These are phyloP conservation scores for Ceratocystis variospora DNA, from an alignment of 2,329 filamentous ascomycete genomes.

Conservation along the genomic window DNA sequence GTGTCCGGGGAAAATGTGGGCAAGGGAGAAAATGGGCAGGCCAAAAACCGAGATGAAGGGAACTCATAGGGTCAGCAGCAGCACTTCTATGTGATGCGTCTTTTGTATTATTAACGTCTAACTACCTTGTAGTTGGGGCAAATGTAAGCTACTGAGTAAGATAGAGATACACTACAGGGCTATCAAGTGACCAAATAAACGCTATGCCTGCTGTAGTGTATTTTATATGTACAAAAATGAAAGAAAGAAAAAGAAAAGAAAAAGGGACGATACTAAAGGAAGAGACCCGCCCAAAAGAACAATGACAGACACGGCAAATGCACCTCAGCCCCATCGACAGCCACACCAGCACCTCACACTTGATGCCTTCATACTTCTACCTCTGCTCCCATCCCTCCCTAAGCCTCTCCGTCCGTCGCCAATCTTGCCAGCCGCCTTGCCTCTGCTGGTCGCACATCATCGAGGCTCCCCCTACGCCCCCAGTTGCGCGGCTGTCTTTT, in stretches of 20 bases:
- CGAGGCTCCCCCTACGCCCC: slow-evolving; percentile 70
- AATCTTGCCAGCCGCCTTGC: slow-evolving; percentile 23
- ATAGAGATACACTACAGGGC: neutral
- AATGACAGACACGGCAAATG: neutral
- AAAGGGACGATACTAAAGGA: neutral
- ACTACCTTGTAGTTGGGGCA: neutral
- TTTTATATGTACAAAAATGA: slow-evolving; percentile 2
- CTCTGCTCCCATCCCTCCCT: too few species aligned
- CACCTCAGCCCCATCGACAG: neutral
- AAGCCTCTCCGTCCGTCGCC: slow-evolving; percentile 3
- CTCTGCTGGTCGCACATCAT: slow-evolving; percentile 32
- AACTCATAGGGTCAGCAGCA: neutral
- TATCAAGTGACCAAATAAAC: neutral
- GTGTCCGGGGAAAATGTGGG: neutral
- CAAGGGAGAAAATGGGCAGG: neutral
- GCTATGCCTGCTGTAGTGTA: slow-evolving; percentile 5
- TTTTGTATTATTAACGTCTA: neutral
- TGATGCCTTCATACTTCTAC: neutral
- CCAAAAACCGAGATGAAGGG: neutral
- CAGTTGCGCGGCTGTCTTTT: slow-evolving; percentile 83
- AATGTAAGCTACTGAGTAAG: neutral
- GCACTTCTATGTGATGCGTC: too few species aligned
- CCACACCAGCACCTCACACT: neutral
- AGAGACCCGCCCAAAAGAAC: neutral
- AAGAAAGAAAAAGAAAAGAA: neutral